Percentiles rank a stretch among this genome's conserved stretches.
Evolutionary conservation across 768 basidiomycete species (phyloP).

Genomic region (Auriculariales sp.): DNA sequence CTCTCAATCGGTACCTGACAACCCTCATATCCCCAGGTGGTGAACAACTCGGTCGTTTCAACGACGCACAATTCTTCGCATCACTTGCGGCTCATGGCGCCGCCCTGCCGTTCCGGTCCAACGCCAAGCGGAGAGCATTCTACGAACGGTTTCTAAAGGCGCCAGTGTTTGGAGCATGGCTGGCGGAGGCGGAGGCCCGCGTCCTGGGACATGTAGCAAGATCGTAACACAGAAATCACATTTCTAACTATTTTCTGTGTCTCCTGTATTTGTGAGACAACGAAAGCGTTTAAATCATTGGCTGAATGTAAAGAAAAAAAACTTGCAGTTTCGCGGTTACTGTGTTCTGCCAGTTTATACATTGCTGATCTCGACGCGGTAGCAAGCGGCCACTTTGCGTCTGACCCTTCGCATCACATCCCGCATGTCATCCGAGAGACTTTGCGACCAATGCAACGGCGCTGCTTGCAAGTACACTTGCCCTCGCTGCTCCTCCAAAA

Average conservation of each 20-base stretch:
- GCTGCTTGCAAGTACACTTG: conserved; percentile 56
- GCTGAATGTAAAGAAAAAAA: too few relatives aligned
- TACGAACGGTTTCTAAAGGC: conserved; percentile 66
- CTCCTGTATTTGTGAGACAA: too few relatives aligned
- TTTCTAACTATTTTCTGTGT: too few relatives aligned
- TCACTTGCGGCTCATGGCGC: conserved; percentile 59
- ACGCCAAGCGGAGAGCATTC: conserved; percentile 50
- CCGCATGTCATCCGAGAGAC: too few relatives aligned
- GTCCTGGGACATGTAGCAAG: too few relatives aligned
- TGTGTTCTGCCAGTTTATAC: too few relatives aligned
- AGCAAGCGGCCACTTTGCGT: too few relatives aligned
- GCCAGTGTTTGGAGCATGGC: conserved; percentile 67
- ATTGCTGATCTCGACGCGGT: too few relatives aligned
- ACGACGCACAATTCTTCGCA: conserved; percentile 47
- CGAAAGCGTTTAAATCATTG: too few relatives aligned
- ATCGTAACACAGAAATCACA: too few relatives aligned
- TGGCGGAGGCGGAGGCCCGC: conserved; percentile 64
- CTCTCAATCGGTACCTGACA: conserved; percentile 82
- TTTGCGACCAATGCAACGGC: conserved; percentile 37
- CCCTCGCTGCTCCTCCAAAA: conserved; percentile 54
- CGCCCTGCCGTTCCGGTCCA: conserved; percentile 60
- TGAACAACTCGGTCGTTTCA: conserved; percentile 58
- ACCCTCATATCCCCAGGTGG: conserved; percentile 65
- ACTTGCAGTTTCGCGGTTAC: too few relatives aligned
- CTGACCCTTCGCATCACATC: too few relatives aligned